Evolutionary conservation across 169 alveolate species (phyloP), one percentile per base, ranked within the genome.

Genomic region (Babesia gibsoni): DNA sequence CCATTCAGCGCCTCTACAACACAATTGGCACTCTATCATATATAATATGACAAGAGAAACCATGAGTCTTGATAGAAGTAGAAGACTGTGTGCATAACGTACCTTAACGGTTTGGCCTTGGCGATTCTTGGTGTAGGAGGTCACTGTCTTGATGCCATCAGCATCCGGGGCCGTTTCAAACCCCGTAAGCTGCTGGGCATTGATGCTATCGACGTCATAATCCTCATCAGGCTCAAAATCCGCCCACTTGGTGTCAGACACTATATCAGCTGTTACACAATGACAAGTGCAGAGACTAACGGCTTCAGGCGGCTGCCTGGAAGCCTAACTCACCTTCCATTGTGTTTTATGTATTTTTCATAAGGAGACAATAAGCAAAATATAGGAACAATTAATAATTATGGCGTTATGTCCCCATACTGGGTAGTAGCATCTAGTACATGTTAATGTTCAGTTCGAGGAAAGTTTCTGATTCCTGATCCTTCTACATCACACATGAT

Each of bases 71-170:
- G n/a, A n/a, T n/a, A n/a, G n/a, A n/a, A n/a, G n/a, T n/a, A n/a
- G n/a, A n/a, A n/a, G n/a, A n/a, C n/a, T n/a, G n/a, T n/a, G n/a
- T n/a, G n/a, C n/a, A n/a, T 6, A 18, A 7, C 56, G 37, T 37
- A 90, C 93, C 84, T 90, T 90, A n/a, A 90, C 87, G 0, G 94
- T 85, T 33, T 88, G 93, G n/a, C 91, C 90, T 23, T 79, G 79
- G 48, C 73, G 59, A 18, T 84, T 90, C 46, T 73, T 83, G 7
- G 90, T 49, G 57, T 90, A 90, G 27, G 82, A 84, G 0, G 90
- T 88, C 45, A 90, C 86, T 12, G 89, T 83, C 52, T 88, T 87
- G 70, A 90, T 70, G 33, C 94, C 94, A 27, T 78, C 67, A 36
- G 78, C 82, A 23, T 87, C 89, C 36, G 83, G 75, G 12, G 90